Base-by-base conservation (phyloP, 2,329 filamentous ascomycete genomes). In the Paraphoma chrysanthemicola region DNA sequence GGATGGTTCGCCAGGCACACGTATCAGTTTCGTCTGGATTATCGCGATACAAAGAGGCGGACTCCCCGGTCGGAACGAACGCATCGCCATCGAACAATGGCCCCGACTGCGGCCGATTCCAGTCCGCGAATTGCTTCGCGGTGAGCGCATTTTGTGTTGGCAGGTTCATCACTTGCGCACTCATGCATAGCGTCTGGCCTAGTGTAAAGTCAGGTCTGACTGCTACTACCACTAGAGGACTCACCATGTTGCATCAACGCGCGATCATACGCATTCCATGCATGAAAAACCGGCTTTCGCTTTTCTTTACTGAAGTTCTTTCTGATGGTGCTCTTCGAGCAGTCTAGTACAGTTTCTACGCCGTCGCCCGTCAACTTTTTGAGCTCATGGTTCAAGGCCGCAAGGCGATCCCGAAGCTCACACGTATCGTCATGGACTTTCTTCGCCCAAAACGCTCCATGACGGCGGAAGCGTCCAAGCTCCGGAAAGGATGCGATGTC, bases 41-140 rank as follows among this genome's bases (percentile, higher is more conserved):
- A n/a, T 11, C 46, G 33, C 47, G 44, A 41, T 63, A 60, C 6
- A 12, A 23, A 2, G n/a, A 16, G 11, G 44, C 51, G 6, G n/a
- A 3, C 48, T 63, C 60, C 2, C 48, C 45, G 23, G 60, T 63
- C 6, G 54, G 48, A 7, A 45, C 48, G 30, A 63, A 63, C 4
- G n/a, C 16, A 10, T 43, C 48, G 14, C 50, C 11, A 6, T 57
- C 30, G 30, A 56, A 60, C 33, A 60, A 18, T 8, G 42, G 31
- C 11, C 42, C 51, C 23, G 12, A 51, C 4, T 16, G 2, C 2
- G 38, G 30, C 12, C 11, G 23, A 3, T 51, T 18, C 36, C 50
- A 61, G 9, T 39, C 16, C 1, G 17, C 10, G 18, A 61, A 31
- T 14, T 31, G 14, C 14, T 57, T 54, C 0, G 43, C 49, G 18